Evolutionary conservation across 2,329 filamentous ascomycete genomes (phyloP), one percentile per base, ranked within the genome.

Genomic region (Aspergillus quadricinctus): DNA sequence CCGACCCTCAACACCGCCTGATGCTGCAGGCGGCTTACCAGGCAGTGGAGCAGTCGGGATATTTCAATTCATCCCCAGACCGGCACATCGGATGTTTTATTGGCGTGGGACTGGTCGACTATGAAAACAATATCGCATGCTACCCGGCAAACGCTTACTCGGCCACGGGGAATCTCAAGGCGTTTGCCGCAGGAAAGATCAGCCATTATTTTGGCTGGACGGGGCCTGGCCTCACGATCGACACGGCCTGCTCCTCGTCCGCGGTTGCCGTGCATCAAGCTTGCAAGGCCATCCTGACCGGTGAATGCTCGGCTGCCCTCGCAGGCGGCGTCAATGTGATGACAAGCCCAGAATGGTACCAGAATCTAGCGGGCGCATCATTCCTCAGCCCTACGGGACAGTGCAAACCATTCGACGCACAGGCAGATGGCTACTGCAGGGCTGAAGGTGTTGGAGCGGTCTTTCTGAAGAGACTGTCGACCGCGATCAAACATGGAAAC

Each of bases 341-440:
- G 11, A 69, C 64, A 4, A 65, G 57, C 48, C 64, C 69, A 0
- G 40, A 65, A 17, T 60, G 41, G 56, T 64, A 54, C 35, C 62
- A 65, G 19, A 64, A 61, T 31, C 54, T 80, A 3, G 71, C 64
- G 6, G 67, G 60, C 0, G 78, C 69, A 1, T 66, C 66, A 1
- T 80, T 81, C 55, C 61, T 81, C 0, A 78, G 73, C 27, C 69
- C 69, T 0, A 78, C 74, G 2, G 80, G 80, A 0, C 67, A 73
- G 11, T 83, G 79, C 56, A 79, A 78, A 50, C 69, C 78, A 1
- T 81, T 79, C 54, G 77, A 80, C 50, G 68, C 71, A 7, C 57
- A 65, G 7, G 80, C 78, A 0, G 78, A 81, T 62, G 80, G 81
- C 1, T 83, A 81, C 60, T 81, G 78, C 53, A 75, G 81, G 6